These are phyloP conservation scores for Lichtheimia hyalospora DNA, from an alignment of 371 early-diverging fungal species.

Conservation along the genomic window DNA sequence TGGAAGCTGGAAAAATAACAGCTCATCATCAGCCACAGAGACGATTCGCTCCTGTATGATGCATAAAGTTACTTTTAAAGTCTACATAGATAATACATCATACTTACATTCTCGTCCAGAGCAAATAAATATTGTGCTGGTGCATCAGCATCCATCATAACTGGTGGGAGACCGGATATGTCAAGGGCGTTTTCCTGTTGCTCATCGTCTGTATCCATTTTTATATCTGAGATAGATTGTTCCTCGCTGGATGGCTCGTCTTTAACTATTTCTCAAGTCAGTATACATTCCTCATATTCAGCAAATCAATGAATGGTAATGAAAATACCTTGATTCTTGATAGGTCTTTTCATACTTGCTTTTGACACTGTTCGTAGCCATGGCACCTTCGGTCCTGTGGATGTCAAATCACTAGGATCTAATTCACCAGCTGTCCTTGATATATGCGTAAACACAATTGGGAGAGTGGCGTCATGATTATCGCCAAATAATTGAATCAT, in stretches of 20 bases:
- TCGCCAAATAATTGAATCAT: slow-evolving; percentile 31
- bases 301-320: too few species aligned
- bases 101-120: slow-evolving; percentile 26
- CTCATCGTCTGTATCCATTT: slow-evolving; percentile 2
- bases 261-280: slow-evolving; percentile 8
- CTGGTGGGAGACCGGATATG: slow-evolving; percentile 3
- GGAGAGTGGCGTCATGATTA: slow-evolving; percentile 21
- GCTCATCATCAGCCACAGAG: slow-evolving; percentile 43
- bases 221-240: not conserved
- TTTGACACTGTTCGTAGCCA: slow-evolving; percentile 26
- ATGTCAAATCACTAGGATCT: slow-evolving; percentile 38
- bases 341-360: not conserved
- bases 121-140: slow-evolving; percentile 47
- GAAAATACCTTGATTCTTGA: not conserved
- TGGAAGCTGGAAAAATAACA: slow-evolving; percentile 48
- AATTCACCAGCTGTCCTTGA: slow-evolving; percentile 37
- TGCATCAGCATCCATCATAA: slow-evolving; percentile 44
- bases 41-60: slow-evolving; percentile 20
- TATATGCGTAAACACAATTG: slow-evolving; percentile 37
- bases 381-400: slow-evolving; percentile 23
- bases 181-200: slow-evolving; percentile 17
- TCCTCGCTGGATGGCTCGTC: slow-evolving; percentile 1
- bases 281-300: too few species aligned
- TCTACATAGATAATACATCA: not conserved
- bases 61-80: not conserved